Percentiles rank a stretch among this genome's conserved stretches.
phyloP scores from a whole-genome alignment of 169 alveolate species.

The Plasmodium cynomolgi region DNA sequence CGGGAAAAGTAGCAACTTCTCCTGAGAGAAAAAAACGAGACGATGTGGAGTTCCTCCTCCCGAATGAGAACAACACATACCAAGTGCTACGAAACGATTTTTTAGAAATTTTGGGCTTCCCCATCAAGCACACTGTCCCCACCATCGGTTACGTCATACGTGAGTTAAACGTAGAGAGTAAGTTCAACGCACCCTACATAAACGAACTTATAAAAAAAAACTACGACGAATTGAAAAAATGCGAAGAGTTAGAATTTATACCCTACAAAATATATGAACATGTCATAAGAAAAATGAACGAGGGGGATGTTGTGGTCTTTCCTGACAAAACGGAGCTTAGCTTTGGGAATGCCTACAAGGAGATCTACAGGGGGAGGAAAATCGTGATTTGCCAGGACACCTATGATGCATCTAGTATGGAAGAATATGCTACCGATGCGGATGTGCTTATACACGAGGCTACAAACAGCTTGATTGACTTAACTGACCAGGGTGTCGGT shows the following conservation, averaged over 20 bases:
- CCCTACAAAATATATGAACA: slow-evolving; percentile 65
- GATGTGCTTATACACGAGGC: slow-evolving; percentile 83
- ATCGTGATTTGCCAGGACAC: slow-evolving; percentile 85
- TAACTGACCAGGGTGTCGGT: background rate
- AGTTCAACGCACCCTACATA: slow-evolving; percentile 76
- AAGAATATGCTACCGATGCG: slow-evolving; percentile 80
- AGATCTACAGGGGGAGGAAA: slow-evolving; percentile 64
- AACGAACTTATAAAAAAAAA: slow-evolving; percentile 75
- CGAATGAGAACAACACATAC: slow-evolving; percentile 69
- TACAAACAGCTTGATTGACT: slow-evolving; percentile 74
- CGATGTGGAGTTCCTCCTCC: slow-evolving; percentile 41
- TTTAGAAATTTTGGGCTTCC: slow-evolving; percentile 78
- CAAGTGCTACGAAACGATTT: slow-evolving; percentile 75
- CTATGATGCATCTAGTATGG: slow-evolving; percentile 78
- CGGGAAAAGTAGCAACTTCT: background rate
- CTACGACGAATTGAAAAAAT: slow-evolving; percentile 43
- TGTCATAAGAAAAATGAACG: slow-evolving; percentile 52
- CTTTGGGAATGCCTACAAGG: slow-evolving; percentile 25
- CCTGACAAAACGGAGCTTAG: slow-evolving; percentile 33
- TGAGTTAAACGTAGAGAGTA: slow-evolving; percentile 75
- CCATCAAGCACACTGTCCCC: slow-evolving; percentile 85
- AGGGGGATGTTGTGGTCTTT: background rate
- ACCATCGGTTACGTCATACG: slow-evolving; percentile 88
- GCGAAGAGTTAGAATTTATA: slow-evolving; percentile 16
- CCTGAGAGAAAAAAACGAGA: background rate